These are phyloP conservation scores for Pisolithus microcarpus DNA, from an alignment of 768 basidiomycete species.

Conservation along the genomic window DNA sequence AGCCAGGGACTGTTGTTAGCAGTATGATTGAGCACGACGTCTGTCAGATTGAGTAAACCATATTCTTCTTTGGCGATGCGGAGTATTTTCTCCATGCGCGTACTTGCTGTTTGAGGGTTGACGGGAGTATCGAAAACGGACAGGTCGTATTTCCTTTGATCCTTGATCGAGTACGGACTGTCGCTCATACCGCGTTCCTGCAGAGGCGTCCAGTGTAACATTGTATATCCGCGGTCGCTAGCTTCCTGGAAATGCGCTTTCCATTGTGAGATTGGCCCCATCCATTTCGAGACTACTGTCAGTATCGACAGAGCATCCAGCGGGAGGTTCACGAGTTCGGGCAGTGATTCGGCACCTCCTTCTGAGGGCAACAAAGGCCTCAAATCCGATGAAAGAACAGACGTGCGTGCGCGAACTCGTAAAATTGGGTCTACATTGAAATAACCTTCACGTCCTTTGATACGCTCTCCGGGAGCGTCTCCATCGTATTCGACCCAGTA, in stretches of 20 bases:
- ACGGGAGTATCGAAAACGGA: conserved; percentile 48
- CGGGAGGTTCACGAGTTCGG: conserved; percentile 60
- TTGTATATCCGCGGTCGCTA: conserved; percentile 88
- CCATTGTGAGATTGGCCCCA: conserved; percentile 82
- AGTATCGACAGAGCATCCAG: conserved; percentile 85
- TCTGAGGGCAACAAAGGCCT: conserved; percentile 44
- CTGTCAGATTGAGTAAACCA: conserved; percentile 84
- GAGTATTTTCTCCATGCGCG: conserved; percentile 57
- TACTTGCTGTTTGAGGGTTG: conserved; percentile 45
- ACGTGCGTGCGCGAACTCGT: conserved; percentile 60
- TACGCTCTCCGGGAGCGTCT: conserved; percentile 46
- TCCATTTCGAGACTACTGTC: conserved; percentile 96
- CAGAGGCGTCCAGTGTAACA: conserved; percentile 95
- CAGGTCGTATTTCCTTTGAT: conserved; percentile 81
- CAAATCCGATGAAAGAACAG: conserved; percentile 57
- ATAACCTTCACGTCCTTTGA: conserved; percentile 83
- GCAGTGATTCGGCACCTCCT: conserved; percentile 45
- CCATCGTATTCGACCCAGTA: conserved; percentile 93
- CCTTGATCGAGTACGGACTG: conserved; percentile 89
- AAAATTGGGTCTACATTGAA: conserved; percentile 96
- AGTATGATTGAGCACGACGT: conserved; percentile 97
- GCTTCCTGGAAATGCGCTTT: conserved; percentile 74
- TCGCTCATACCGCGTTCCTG: conserved; percentile 86
- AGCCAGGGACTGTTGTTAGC: conserved; percentile 93
- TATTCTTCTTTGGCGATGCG: conserved; percentile 73